Base-by-base conservation (phyloP, 768 basidiomycete species). In the Boletellus emodensis region DNA sequence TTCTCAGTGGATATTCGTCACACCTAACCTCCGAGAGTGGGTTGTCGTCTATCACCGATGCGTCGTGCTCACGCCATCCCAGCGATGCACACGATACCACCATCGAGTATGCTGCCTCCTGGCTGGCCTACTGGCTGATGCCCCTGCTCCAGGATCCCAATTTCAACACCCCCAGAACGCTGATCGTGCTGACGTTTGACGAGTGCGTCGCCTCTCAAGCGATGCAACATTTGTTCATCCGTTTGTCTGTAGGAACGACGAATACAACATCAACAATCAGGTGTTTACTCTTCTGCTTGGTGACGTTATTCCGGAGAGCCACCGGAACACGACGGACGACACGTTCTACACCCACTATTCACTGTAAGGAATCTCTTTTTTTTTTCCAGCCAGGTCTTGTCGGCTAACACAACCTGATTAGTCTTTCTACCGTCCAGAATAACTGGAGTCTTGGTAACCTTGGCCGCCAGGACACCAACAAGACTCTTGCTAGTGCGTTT, bases 301-400 rank as follows among this genome's bases (percentile, higher is more conserved):
- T 35, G 67, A 65, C 34, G 78, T 71, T 18, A 57, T 84, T 22
- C 82, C 82, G 2, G 26, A 58, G 12, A 40, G 54, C 9, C 61
- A 77, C 20, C 52, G 64, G 18, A 76, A 75, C 20, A 80, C 74
- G 2, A 72, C 63, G 9, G 83, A 85, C 65, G 30, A 62, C 39
- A 77, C 72, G 6, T 82, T 75, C 67, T 84, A 85, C 64, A 77
- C 77, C 1, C 83, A 85, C 63, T 84, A 83, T 66, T 82, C 81
- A 3, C 58, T 66, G 40, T 68, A 41, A 62, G 65, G 4, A 28
- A 24, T n/a, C 10, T n/a, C 10, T 20, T 0, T 14, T 10, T 30
- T 37, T 17, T 10, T 36, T 17, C 5, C 37, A 37, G 26, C 14
- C 4, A 7, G 30, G 15, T n/a, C 13, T 11, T 4, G 22, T 46